Percentiles rank a stretch among this genome's conserved stretches.
Evolutionary conservation across 192 early-diverging fungal species (phyloP).

Genomic region (Entomortierella chlamydospora): DNA sequence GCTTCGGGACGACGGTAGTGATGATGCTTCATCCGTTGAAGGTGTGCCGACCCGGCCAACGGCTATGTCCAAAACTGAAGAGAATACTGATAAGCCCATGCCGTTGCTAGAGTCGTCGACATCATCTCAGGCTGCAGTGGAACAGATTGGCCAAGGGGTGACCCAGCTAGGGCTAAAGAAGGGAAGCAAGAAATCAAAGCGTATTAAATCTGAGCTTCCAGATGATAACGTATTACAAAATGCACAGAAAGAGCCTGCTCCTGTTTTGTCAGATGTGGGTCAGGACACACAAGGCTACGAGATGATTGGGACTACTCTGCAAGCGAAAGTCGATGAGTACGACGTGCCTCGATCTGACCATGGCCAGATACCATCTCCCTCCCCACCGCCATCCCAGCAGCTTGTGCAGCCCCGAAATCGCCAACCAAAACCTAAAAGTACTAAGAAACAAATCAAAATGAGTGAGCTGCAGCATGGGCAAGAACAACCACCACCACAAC

Average conservation of each 20-base stretch:
- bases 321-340: background rate
- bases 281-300: background rate
- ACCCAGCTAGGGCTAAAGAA: constrained; percentile 11
- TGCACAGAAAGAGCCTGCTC: background rate
- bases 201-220: constrained; percentile 24
- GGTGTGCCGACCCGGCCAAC: background rate
- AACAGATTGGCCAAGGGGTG: background rate
- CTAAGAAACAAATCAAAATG: constrained; percentile 7
- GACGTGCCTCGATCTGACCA: background rate
- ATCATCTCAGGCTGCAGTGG: background rate
- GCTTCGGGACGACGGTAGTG: constrained; percentile 30
- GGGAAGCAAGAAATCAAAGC: constrained; percentile 26
- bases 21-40: constrained; percentile 23
- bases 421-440: background rate
- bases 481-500: too few species aligned
- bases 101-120: too few species aligned
- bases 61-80: background rate
- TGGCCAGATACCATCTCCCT: too few species aligned
- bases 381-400: too few species aligned
- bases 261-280: background rate
- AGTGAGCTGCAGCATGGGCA: background rate
- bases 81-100: background rate
- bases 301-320: background rate
- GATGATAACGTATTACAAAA: background rate
- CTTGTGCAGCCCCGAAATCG: background rate